These are phyloP conservation scores for Hysterangium stoloniferum DNA, from an alignment of 768 basidiomycete genomes.

Conservation along the genomic window DNA sequence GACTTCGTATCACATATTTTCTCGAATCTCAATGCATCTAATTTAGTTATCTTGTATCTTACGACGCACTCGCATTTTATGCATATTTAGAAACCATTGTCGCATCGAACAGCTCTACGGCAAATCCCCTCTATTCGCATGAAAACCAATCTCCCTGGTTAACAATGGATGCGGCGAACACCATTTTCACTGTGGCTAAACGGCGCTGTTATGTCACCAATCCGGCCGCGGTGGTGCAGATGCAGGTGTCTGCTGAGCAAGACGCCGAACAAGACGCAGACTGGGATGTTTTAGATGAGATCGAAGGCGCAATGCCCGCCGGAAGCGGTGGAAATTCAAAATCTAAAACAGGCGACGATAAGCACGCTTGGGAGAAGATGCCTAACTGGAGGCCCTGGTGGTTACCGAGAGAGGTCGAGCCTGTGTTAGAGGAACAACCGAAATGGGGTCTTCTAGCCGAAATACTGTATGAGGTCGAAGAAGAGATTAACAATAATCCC, in stretches of 20 bases:
- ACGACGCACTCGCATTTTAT: slow-evolving; percentile 87
- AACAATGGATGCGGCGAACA: slow-evolving; percentile 84
- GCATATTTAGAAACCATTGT: slow-evolving; percentile 86
- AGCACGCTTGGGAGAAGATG: not conserved
- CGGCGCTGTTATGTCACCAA: slow-evolving; percentile 67
- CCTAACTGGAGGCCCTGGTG: slow-evolving; percentile 39
- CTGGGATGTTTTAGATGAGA: slow-evolving; percentile 65
- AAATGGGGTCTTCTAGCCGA: slow-evolving; percentile 87
- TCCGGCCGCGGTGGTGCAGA: slow-evolving; percentile 17
- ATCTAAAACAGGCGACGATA: not conserved
- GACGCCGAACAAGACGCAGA: slow-evolving; percentile 60
- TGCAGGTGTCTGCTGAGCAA: slow-evolving; percentile 19
- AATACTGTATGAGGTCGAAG: slow-evolving; percentile 86
- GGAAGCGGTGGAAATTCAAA: not conserved
- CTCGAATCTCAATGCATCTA: not conserved
- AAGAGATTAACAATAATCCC: slow-evolving; percentile 44
- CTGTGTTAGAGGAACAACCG: slow-evolving; percentile 87
- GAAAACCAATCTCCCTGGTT: slow-evolving; percentile 83
- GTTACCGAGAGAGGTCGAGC: slow-evolving; percentile 73
- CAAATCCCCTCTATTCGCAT: slow-evolving; percentile 41
- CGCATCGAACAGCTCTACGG: slow-evolving; percentile 45
- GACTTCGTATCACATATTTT: not conserved
- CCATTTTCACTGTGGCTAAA: slow-evolving; percentile 75
- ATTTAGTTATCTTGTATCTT: slow-evolving; percentile 73
- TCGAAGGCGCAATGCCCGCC: slow-evolving; percentile 32